phyloP scores from a whole-genome alignment of 2,329 filamentous ascomycete species.

The Fusarium sp. region DNA sequence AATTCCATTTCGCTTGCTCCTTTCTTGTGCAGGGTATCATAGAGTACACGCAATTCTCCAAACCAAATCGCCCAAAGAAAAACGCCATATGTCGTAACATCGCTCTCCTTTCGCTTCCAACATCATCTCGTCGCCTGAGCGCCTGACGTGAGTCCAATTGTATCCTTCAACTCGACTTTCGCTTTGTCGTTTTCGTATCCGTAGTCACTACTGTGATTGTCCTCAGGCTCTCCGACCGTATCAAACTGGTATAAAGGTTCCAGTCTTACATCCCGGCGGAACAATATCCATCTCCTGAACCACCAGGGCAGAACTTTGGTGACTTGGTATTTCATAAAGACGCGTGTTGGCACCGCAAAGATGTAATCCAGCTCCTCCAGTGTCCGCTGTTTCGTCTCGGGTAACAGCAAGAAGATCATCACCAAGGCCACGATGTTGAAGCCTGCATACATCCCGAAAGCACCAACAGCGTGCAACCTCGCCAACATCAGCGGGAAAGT shows the following conservation, averaged over 20 bases:
- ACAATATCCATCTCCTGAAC: constrained; percentile 68
- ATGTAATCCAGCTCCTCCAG: constrained; percentile 70
- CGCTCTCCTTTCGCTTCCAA: constrained; percentile 1
- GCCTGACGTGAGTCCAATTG: constrained; percentile 49
- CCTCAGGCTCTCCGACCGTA: constrained; percentile 50
- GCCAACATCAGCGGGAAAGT: constrained; percentile 71
- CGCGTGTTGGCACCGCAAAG: constrained; percentile 69
- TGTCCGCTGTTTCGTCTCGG: constrained; percentile 70
- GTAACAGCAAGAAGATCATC: constrained; percentile 69
- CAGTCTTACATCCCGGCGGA: constrained; percentile 58
- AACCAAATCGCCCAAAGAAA: constrained; percentile 21
- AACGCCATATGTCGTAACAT: constrained; percentile 32
- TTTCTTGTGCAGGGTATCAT: constrained; percentile 47
- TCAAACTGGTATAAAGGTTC: constrained; percentile 60
- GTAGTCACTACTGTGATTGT: constrained; percentile 48
- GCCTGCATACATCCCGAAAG: constrained; percentile 67
- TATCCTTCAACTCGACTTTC: constrained; percentile 56
- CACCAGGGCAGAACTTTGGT: constrained; percentile 70
- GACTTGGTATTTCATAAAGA: constrained; percentile 69
- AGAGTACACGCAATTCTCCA: constrained; percentile 28
- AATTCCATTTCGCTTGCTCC: constrained; percentile 38
- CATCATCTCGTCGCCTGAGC: constrained; percentile 29
- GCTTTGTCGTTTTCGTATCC: constrained; percentile 56
- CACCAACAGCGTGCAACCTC: constrained; percentile 59
- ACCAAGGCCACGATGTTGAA: constrained; percentile 67